Conservation (phyloP, 2,329 filamentous ascomycete species). For the Biscogniauxia mediterranea region DNA sequence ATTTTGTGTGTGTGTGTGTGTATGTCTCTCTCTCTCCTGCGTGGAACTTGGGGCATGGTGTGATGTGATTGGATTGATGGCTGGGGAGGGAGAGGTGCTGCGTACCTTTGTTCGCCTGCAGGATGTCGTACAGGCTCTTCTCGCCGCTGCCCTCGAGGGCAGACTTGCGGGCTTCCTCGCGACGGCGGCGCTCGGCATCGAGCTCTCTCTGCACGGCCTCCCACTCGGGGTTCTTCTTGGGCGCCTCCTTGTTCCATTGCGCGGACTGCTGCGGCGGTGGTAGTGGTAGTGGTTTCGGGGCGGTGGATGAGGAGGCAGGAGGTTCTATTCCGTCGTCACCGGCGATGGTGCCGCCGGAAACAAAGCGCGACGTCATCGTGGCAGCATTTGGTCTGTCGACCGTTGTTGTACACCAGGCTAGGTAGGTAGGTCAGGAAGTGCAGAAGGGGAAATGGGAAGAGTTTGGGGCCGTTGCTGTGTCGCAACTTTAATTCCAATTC, state of each 20-base stretch:
- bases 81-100: no score
- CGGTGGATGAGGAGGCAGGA: background rate
- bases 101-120: conserved; percentile 72
- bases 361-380: conserved; percentile 53
- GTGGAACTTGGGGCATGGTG: background rate
- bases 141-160: conserved; percentile 45
- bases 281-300: background rate
- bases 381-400: background rate
- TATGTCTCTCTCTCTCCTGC: no score
- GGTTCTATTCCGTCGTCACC: conserved; percentile 24
- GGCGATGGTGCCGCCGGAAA: conserved; percentile 54
- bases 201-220: conserved; percentile 63
- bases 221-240: conserved; percentile 51
- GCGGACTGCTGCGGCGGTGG: conserved; percentile 23
- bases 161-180: conserved; percentile 49
- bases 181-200: conserved; percentile 55
- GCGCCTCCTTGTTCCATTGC: conserved; percentile 18
- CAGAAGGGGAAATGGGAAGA: no score
- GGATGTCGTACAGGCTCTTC: conserved; percentile 68
- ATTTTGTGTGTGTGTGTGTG: no score
- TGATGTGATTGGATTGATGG: no score
- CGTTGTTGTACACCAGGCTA: no score
- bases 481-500: no score
- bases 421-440: background rate
- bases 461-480: no score